phyloP scores from a whole-genome alignment of 805 yeast genomes.

The Saturnispora serradocipensis region DNA sequence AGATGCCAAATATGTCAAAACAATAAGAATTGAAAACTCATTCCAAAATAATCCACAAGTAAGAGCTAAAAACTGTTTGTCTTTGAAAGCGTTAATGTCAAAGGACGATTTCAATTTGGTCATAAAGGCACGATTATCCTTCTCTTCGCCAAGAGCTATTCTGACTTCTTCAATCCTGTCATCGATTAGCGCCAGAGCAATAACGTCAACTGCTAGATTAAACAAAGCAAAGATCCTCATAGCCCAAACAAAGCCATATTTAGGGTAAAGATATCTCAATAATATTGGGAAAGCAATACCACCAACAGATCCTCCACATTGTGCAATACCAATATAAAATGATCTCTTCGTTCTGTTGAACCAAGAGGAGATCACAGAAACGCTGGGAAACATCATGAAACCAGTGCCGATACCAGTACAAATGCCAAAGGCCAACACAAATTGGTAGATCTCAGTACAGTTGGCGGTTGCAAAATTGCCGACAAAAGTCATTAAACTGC shows the following conservation, averaged over 20 bases:
- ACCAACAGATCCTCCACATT: slow-evolving; percentile 46
- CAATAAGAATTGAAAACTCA: slow-evolving; percentile 39
- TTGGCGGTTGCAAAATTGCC: slow-evolving; percentile 54
- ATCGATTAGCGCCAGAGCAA: slow-evolving; percentile 31
- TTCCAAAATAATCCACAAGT: slow-evolving; percentile 36
- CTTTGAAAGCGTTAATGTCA: slow-evolving; percentile 33
- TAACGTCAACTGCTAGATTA: slow-evolving; percentile 30
- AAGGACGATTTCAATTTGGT: slow-evolving; percentile 25
- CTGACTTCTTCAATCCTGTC: slow-evolving; percentile 31
- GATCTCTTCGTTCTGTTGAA: slow-evolving; percentile 45
- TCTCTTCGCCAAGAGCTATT: slow-evolving; percentile 17
- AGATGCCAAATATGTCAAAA: slow-evolving; percentile 43
- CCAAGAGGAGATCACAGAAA: slow-evolving; percentile 60
- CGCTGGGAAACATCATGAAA: slow-evolving; percentile 49
- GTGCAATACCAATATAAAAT: slow-evolving; percentile 40
- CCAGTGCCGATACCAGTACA: slow-evolving; percentile 53
- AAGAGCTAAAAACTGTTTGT: slow-evolving; percentile 30
- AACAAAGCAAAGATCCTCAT: slow-evolving; percentile 42
- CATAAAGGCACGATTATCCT: slow-evolving; percentile 12
- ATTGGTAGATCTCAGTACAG: slow-evolving; percentile 47
- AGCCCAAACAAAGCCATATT: slow-evolving; percentile 50
- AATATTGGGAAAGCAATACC: slow-evolving; percentile 45
- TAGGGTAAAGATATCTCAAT: slow-evolving; percentile 37
- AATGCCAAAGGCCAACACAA: slow-evolving; percentile 49
- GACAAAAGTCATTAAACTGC: slow-evolving; percentile 37